Conservation (phyloP, 176 grass and related monocot genomes). For the Elaeis guineensis region DNA sequence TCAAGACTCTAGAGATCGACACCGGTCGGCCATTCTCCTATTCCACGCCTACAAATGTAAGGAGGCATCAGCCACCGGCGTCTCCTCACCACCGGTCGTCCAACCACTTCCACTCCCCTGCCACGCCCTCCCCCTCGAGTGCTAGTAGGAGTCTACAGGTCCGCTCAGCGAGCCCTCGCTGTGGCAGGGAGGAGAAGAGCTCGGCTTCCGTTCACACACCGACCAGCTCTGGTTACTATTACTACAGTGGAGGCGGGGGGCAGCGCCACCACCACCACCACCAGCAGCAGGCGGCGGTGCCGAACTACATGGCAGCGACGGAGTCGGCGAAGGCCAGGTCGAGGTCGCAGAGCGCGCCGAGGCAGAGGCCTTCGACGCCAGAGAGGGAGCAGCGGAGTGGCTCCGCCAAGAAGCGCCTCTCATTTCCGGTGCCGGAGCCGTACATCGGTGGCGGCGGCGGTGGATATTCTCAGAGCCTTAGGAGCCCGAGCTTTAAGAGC, state of each 20-base stretch:
- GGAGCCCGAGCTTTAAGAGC: slow-evolving; percentile 95
- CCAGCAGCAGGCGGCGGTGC: slow-evolving; percentile 22
- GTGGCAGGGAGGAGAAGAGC: slow-evolving; percentile 8
- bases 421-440: slow-evolving; percentile 51
- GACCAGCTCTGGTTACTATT: no score
- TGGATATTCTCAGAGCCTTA: slow-evolving; percentile 42
- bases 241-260: no score
- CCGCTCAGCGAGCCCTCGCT: slow-evolving; percentile 76
- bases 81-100: slow-evolving; percentile 17
- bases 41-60: slow-evolving; percentile 36
- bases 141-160: slow-evolving; percentile 39
- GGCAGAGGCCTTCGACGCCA: slow-evolving; percentile 63
- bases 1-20: slow-evolving; percentile 91
- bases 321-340: slow-evolving; percentile 82
- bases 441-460: slow-evolving; percentile 7
- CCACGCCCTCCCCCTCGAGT: slow-evolving; percentile 69
- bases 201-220: neutral
- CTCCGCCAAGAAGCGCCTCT: slow-evolving; percentile 79
- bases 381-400: slow-evolving; percentile 33
- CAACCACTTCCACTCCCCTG: slow-evolving; percentile 10
- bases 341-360: slow-evolving; percentile 72
- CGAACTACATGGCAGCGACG: slow-evolving; percentile 93
- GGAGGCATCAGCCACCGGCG: slow-evolving; percentile 7
- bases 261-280: neutral
- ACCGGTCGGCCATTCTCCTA: slow-evolving; percentile 74